These are phyloP conservation scores for Exsudoporus floridanus DNA, from an alignment of 1,284 basidiomycete genomes.

Conservation along the genomic window DNA sequence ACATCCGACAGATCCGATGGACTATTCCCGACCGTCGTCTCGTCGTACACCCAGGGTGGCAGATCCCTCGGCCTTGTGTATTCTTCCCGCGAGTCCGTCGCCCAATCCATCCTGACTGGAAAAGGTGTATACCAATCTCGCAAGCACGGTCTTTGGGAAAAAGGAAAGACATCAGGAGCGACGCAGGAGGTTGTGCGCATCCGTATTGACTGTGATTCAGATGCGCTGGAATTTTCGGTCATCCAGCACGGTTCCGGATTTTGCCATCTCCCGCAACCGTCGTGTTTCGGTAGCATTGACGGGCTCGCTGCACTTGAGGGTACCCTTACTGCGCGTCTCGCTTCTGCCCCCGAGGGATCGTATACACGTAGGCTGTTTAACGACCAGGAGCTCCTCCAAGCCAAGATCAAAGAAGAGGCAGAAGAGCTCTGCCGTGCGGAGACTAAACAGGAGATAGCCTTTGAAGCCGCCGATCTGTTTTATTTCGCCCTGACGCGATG, in stretches of 20 bases:
- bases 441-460: conserved; percentile 84
- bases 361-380: conserved; percentile 91
- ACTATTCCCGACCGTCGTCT: conserved; percentile 90
- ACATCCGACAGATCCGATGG: conserved; percentile 89
- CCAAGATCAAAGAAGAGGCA: conserved; percentile 98
- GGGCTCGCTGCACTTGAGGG: conserved; percentile 85
- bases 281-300: conserved; percentile 81
- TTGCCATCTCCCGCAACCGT: conserved; percentile 85
- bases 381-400: conserved; percentile 77
- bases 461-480: conserved; percentile 93
- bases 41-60: conserved; percentile 69
- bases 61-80: conserved; percentile 93
- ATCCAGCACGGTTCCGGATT: conserved; percentile 91
- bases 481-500: conserved; percentile 95
- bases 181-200: conserved; percentile 88
- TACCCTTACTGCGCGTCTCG: conserved; percentile 74
- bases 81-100: conserved; percentile 88
- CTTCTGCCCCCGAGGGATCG: conserved; percentile 82
- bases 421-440: conserved; percentile 91
- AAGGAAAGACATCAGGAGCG: conserved; percentile 95
- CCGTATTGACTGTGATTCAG: conserved; percentile 89
- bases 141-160: conserved; percentile 95
- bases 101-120: conserved; percentile 84
- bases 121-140: conserved; percentile 96
- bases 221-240: conserved; percentile 90